Evolutionary conservation across 306 rosid genomes (phyloP).

Genomic region (Acmispon strigosus): DNA sequence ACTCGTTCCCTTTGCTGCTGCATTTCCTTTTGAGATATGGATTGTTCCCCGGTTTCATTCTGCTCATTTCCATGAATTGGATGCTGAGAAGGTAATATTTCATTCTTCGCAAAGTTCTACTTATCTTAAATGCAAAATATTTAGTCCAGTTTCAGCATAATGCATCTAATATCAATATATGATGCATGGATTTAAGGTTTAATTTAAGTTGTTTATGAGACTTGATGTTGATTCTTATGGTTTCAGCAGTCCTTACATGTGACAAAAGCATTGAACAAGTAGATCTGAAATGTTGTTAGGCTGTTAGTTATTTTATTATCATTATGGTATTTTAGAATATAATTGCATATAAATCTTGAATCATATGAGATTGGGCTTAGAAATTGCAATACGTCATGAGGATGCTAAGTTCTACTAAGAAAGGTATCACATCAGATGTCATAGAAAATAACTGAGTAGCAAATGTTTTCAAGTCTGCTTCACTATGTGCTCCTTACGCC

Average conservation of each 20-base stretch:
- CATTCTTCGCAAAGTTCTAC: background rate
- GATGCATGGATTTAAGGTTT: background rate
- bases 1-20: slow-evolving; percentile 69
- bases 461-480: slow-evolving; percentile 3
- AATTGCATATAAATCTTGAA: background rate
- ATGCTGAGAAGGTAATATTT: slow-evolving; percentile 47
- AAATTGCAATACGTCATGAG: background rate
- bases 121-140: background rate
- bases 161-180: background rate
- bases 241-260: background rate
- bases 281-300: slow-evolving; percentile 2
- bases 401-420: background rate
- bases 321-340: background rate
- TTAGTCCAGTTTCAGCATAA: background rate
- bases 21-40: slow-evolving; percentile 88
- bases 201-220: background rate
- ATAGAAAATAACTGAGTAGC: background rate
- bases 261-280: background rate
- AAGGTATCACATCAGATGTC: background rate
- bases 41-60: slow-evolving; percentile 65
- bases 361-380: background rate
- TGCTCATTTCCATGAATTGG: slow-evolving; percentile 65
- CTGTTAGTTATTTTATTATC: background rate
- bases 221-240: background rate
- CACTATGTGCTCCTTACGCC: background rate